Percentiles rank a stretch among this genome's conserved stretches.
phyloP scores from a whole-genome alignment of 805 yeast genomes.

The Saccharomycopsis oosterbeekiorum region DNA sequence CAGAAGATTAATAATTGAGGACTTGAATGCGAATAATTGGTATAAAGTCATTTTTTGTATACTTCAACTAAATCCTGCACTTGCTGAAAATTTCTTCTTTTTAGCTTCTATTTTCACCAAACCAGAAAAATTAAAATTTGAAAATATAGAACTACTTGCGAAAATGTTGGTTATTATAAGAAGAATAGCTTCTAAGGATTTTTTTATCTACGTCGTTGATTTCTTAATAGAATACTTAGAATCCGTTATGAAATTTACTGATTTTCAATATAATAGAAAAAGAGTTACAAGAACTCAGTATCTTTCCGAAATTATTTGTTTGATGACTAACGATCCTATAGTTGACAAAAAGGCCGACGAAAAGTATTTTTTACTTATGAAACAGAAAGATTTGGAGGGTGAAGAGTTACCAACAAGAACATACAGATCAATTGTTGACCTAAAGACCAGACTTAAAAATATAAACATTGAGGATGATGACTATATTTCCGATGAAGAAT shows the following conservation, averaged over 20 bases:
- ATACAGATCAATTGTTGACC: not conserved
- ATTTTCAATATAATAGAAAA: constrained; percentile 46
- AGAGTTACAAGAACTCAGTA: constrained; percentile 54
- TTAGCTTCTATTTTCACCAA: constrained; percentile 34
- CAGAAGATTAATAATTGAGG: constrained; percentile 40
- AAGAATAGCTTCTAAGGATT: constrained; percentile 25
- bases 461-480: not conserved
- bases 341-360: not conserved
- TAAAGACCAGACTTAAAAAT: not conserved
- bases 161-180: constrained; percentile 31
- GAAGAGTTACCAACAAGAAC: not conserved
- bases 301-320: constrained; percentile 29
- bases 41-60: constrained; percentile 30
- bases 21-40: constrained; percentile 32
- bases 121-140: constrained; percentile 55
- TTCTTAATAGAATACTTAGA: constrained; percentile 51
- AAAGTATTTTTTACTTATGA: not conserved
- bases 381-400: not conserved
- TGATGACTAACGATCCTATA: constrained; percentile 34
- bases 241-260: constrained; percentile 56
- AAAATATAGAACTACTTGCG: constrained; percentile 42
- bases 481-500: not conserved
- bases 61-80: constrained; percentile 25
- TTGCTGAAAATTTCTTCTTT: constrained; percentile 23
- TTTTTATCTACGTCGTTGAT: constrained; percentile 46